Base-by-base conservation (phyloP, 768 basidiomycete species). In the Plicaturopsis crispa region DNA sequence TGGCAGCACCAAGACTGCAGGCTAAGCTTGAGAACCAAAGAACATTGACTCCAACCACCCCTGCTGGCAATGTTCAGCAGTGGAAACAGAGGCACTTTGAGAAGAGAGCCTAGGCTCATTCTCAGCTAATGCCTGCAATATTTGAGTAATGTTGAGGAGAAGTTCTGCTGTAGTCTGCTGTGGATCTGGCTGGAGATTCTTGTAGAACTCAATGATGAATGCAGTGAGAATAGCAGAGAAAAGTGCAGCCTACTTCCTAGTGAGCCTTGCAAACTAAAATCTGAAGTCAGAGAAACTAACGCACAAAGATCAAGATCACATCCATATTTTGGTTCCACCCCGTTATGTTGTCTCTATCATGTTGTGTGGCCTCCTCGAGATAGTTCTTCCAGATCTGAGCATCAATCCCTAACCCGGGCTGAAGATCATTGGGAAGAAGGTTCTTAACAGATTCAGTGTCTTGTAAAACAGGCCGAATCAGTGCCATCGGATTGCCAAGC, bases 21-120 rank as follows among this genome's bases (percentile, higher is more conserved):
- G 45, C 31, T 7, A 54, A 36, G 39, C 52, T 53, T 13, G 45
- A 31, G 43, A 52, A 54, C 38, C 42, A 50, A 11, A 41, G 31
- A 17, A 44, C 38, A 24, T 54, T 54, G 31, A 52, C 42, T 4
- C 21, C 30, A 26, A 44, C 37, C 14, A 21, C 16, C 10, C 19
- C 17, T 5, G 18, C 14, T 16, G 17, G 18, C 14, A 28, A 13
- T 26, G 5, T 32, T 26, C 26, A 39, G 30, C 13, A 8, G 33
- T 10, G 10, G 18, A 18, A 18, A 14, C 13, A 13, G 7, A 34
- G 33, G 26, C 32, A 40, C 5, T 24, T 12, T 28, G 16, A 42
- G 28, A 30, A 11, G 12, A 10, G 18, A 10, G 10, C 33, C 10
- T 11, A 12, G 10, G 18, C 13, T 2, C 33, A 10, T 11, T 11